Conservation (phyloP, 2,329 filamentous ascomycete species). For the Blastomyces parvus region DNA sequence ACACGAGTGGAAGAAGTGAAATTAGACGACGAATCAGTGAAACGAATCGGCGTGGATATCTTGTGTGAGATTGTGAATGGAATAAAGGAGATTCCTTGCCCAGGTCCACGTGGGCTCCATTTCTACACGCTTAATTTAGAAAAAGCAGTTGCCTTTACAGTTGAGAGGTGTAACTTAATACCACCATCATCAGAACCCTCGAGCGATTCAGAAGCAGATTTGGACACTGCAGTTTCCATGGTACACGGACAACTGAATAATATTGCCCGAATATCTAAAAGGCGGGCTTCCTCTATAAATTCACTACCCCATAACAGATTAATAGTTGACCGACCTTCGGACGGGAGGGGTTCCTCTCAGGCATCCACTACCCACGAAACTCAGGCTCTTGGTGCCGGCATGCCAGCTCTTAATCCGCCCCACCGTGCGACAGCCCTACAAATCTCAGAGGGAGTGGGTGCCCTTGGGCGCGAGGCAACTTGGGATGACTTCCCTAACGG, state of each 20-base stretch:
- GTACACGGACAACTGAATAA: conserved; percentile 21
- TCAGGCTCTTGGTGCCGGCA: conserved; percentile 63
- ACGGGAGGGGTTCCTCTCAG: conserved; percentile 22
- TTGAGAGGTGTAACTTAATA: conserved; percentile 79
- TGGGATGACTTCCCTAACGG: conserved; percentile 99
- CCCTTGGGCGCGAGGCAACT: conserved; percentile 83
- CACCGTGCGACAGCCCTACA: conserved; percentile 75
- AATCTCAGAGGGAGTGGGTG: conserved; percentile 87
- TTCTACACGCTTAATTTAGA: conserved; percentile 97
- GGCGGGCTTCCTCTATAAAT: conserved; percentile 67
- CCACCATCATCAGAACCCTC: conserved; percentile 38
- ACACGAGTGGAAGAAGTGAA: conserved; percentile 46
- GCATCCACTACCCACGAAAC: conserved; percentile 49
- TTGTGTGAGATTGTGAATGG: conserved; percentile 73
- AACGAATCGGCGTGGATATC: conserved; percentile 48
- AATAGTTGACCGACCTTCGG: conserved; percentile 56
- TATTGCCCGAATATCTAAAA: conserved; percentile 30
- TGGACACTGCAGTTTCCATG: conserved; percentile 37
- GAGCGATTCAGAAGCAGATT: conserved; percentile 38
- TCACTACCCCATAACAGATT: conserved; percentile 81
- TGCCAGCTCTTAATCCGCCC: conserved; percentile 59
- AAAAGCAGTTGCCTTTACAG: conserved; percentile 87
- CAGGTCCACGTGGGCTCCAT: conserved; percentile 70
- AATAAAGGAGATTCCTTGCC: conserved; percentile 56
- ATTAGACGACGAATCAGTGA: conserved; percentile 41